phyloP scores from a whole-genome alignment of 2,329 filamentous ascomycete species.

The Penicillium nordicum region DNA sequence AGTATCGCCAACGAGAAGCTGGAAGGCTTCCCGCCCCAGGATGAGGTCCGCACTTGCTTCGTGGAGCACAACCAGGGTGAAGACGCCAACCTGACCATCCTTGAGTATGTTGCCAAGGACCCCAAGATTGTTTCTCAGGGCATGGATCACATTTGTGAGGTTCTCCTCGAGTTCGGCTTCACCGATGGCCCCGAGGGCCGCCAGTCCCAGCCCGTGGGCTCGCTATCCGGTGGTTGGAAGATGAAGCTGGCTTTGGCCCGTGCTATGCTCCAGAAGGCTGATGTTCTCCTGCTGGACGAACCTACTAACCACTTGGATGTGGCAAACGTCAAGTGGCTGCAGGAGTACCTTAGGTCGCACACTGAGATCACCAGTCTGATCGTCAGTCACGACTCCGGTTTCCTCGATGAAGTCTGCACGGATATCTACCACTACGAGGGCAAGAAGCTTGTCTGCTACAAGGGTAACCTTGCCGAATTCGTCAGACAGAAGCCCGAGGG shows the following conservation, averaged over 20 bases:
- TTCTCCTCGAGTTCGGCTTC: constrained; percentile 90
- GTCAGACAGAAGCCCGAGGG: constrained; percentile 88
- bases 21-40: constrained; percentile 90
- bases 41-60: constrained; percentile 91
- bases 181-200: constrained; percentile 83
- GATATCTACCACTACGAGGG: constrained; percentile 99
- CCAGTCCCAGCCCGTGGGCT: constrained; percentile 86
- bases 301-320: constrained; percentile 98
- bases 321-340: constrained; percentile 90
- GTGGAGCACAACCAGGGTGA: constrained; percentile 99
- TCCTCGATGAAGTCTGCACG: constrained; percentile 94
- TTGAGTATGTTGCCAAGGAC: constrained; percentile 89
- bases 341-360: constrained; percentile 93
- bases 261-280: constrained; percentile 95
- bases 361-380: constrained; percentile 96
- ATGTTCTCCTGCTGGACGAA: constrained; percentile 94
- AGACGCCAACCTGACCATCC: constrained; percentile 91
- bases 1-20: constrained; percentile 94
- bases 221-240: constrained; percentile 97
- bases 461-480: constrained; percentile 59
- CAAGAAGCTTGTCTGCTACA: constrained; percentile 74
- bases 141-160: constrained; percentile 73
- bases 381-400: constrained; percentile 96
- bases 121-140: constrained; percentile 78
- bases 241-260: constrained; percentile 97